Evolutionary conservation across 371 early-diverging fungal genomes (phyloP).

Genomic region (Smittium culicis): DNA sequence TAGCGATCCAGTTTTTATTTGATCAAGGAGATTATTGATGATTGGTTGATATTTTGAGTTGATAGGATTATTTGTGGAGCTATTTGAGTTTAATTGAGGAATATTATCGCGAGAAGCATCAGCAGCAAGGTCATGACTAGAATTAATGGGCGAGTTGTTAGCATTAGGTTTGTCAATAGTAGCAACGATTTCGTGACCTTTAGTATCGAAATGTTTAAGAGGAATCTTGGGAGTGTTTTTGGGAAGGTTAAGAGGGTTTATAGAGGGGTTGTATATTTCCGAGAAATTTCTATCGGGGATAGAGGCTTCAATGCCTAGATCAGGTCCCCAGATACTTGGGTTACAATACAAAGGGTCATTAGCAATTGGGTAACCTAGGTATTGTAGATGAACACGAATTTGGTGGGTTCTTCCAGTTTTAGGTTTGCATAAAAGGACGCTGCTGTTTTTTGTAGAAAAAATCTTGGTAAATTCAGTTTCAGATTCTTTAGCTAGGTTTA

Average conservation of each 20-base stretch:
- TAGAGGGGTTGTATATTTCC: neutral
- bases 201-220: neutral
- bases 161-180: neutral
- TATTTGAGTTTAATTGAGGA: neutral
- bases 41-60: slow-evolving; percentile 2
- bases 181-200: neutral
- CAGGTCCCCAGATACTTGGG: slow-evolving; percentile 48
- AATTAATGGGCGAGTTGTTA: neutral
- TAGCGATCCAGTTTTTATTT: slow-evolving; percentile 8
- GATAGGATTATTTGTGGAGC: neutral
- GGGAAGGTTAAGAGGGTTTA: neutral
- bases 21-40: slow-evolving; percentile 4
- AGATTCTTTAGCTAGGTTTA: slow-evolving; percentile 57
- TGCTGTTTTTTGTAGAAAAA: slow-evolving; percentile 45
- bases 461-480: slow-evolving; percentile 54
- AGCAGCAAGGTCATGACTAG: neutral
- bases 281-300: neutral
- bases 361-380: slow-evolving; percentile 89
- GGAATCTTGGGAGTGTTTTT: neutral
- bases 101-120: neutral
- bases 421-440: slow-evolving; percentile 52
- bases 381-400: slow-evolving; percentile 95
- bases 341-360: slow-evolving; percentile 90
- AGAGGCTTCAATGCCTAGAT: slow-evolving; percentile 41
- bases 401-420: slow-evolving; percentile 98